Evolutionary conservation across 83 land plant genomes (phyloP).

Genomic region (Isoetes engelmannii): DNA sequence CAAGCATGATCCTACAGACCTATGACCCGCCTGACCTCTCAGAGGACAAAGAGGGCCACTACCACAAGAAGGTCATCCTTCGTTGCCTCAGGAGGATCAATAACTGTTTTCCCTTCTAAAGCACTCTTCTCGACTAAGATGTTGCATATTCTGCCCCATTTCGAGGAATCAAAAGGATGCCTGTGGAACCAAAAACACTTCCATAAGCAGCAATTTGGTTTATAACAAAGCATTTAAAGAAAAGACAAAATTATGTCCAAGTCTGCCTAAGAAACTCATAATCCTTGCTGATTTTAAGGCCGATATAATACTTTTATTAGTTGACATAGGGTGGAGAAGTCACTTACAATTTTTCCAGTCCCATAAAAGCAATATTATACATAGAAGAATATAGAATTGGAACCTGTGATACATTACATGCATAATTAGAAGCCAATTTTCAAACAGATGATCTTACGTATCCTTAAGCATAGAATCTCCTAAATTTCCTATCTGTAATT

Average conservation of each 20-base stretch:
- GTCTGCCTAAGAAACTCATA: not conserved
- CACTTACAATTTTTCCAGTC: constrained; percentile 77
- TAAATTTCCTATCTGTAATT: no score
- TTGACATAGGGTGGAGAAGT: not conserved
- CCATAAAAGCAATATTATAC: constrained; percentile 69
- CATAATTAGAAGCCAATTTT: not conserved
- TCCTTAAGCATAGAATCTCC: no score
- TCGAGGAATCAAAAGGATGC: constrained; percentile 91
- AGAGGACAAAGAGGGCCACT: constrained; percentile 4
- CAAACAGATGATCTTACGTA: not conserved
- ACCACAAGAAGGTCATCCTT: constrained; percentile 87
- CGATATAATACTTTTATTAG: not conserved
- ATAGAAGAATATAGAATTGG: constrained; percentile 65
- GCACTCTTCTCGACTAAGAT: constrained; percentile 46
- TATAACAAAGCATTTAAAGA: not conserved
- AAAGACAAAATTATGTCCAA: not conserved
- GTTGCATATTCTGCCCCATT: constrained; percentile 74
- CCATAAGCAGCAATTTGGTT: not conserved
- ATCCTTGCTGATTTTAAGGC: not conserved
- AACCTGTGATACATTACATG: constrained; percentile 32
- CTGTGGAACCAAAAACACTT: constrained; percentile 23
- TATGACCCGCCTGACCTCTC: no score
- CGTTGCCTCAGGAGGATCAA: constrained; percentile 78
- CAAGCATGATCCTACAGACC: no score
- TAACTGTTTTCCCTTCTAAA: constrained; percentile 38